phyloP scores from a whole-genome alignment of 805 yeast species.

The Scheffersomyces spartinae region DNA sequence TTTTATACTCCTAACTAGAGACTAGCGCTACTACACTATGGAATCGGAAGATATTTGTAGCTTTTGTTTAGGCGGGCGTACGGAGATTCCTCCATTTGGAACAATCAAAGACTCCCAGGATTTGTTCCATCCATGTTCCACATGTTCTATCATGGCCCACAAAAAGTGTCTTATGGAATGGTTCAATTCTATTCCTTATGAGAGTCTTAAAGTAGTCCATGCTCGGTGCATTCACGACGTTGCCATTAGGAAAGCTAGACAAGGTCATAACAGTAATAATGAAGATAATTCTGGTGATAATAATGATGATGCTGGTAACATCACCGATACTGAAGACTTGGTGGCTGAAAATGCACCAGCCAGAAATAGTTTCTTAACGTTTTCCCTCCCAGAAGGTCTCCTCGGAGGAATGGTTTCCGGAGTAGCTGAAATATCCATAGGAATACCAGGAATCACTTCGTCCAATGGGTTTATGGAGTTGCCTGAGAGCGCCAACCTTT shows the following conservation, averaged over 20 bases:
- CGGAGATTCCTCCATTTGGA: conserved; percentile 31
- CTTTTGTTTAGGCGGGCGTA: conserved; percentile 27
- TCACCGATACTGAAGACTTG: not conserved
- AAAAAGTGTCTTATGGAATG: conserved; percentile 29
- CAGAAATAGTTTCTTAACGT: too few relatives aligned
- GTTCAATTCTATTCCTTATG: conserved; percentile 23
- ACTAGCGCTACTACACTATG: too few relatives aligned
- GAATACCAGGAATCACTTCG: too few relatives aligned
- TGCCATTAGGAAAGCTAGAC: too few relatives aligned
- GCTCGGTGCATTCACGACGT: too few relatives aligned
- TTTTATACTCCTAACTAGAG: too few relatives aligned
- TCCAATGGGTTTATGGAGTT: too few relatives aligned
- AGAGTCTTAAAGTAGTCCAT: conserved; percentile 12
- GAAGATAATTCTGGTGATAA: not conserved
- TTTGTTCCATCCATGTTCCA: conserved; percentile 24
- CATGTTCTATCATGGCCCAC: conserved; percentile 26
- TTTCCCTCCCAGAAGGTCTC: too few relatives aligned
- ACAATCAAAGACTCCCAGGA: conserved; percentile 21
- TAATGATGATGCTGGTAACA: not conserved
- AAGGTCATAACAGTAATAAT: conserved; percentile 1
- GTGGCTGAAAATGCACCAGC: not conserved
- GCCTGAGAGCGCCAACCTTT: too few relatives aligned
- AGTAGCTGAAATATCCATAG: too few relatives aligned
- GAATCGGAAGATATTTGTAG: conserved; percentile 17
- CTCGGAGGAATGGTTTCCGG: too few relatives aligned